Percentiles rank a stretch among this genome's conserved stretches.
Conservation (phyloP, 2,329 filamentous ascomycete genomes). For the Trichoderma simmonsii region DNA sequence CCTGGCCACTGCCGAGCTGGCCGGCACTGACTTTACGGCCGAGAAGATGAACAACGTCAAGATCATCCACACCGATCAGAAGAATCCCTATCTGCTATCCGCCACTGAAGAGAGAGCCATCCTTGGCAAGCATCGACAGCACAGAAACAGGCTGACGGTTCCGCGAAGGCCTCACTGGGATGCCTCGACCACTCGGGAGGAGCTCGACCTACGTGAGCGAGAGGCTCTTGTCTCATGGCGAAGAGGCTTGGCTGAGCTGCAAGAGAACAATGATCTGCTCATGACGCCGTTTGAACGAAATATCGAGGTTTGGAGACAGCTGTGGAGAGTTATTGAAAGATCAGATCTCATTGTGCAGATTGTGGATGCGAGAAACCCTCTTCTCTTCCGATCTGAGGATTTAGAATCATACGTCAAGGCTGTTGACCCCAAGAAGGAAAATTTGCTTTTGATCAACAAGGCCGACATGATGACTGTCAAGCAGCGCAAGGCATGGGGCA, state of each 20-base stretch:
- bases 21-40: conserved; percentile 97
- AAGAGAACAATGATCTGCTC: conserved; percentile 89
- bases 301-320: conserved; percentile 92
- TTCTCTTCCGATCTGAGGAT: conserved; percentile 92
- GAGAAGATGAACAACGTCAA: conserved; percentile 99
- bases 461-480: conserved; percentile 95
- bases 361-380: conserved; percentile 91
- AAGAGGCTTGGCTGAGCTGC: conserved; percentile 82
- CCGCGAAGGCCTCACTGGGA: conserved; percentile 90
- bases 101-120: conserved; percentile 76
- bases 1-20: conserved; percentile 88
- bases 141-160: conserved; percentile 77
- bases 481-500: conserved; percentile 81
- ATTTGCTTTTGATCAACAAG: conserved; percentile 93
- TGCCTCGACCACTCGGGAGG: conserved; percentile 72
- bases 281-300: conserved; percentile 99
- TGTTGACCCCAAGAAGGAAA: conserved; percentile 82
- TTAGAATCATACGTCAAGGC: conserved; percentile 92
- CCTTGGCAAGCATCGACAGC: conserved; percentile 76
- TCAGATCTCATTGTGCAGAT: conserved; percentile 97
- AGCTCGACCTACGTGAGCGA: conserved; percentile 76
- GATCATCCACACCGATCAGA: conserved; percentile 95
- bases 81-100: conserved; percentile 89
- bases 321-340: conserved; percentile 97
- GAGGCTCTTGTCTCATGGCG: conserved; percentile 84